Conservation (phyloP, 2,329 filamentous ascomycete genomes). For the Endocalyx cinctus region DNA sequence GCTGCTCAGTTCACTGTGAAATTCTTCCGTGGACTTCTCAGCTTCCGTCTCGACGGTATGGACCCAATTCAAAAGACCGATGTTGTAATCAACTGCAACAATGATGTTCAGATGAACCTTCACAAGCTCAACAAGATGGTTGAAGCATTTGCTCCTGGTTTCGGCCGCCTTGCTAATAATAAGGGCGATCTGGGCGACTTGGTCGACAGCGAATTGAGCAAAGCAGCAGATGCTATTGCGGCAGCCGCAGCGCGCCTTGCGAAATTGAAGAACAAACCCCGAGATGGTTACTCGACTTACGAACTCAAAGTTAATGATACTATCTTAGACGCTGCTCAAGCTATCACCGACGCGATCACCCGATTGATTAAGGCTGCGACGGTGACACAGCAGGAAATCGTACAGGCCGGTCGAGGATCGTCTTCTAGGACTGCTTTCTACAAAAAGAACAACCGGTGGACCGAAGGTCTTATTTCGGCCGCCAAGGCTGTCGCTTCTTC, state of each 20-base stretch:
- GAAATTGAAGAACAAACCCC: slow-evolving; percentile 94
- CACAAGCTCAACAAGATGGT: slow-evolving; percentile 92
- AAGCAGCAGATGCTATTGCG: slow-evolving; percentile 92
- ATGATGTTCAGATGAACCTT: slow-evolving; percentile 90
- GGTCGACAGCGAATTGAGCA: slow-evolving; percentile 85
- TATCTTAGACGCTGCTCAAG: slow-evolving; percentile 87
- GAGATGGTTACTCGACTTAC: slow-evolving; percentile 91
- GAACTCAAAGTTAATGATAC: slow-evolving; percentile 94
- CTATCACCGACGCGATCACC: slow-evolving; percentile 90
- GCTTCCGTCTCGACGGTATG: slow-evolving; percentile 86
- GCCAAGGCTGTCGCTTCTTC: slow-evolving; percentile 92
- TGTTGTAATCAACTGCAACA: slow-evolving; percentile 95
- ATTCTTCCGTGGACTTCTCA: slow-evolving; percentile 92
- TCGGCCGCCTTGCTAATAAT: slow-evolving; percentile 69
- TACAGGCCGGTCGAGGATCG: slow-evolving; percentile 82
- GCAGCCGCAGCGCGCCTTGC: slow-evolving; percentile 84
- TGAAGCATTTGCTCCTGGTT: slow-evolving; percentile 85
- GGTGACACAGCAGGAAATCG: slow-evolving; percentile 90
- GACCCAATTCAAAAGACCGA: slow-evolving; percentile 91
- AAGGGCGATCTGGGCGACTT: slow-evolving; percentile 88
- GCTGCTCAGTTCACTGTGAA: slow-evolving; percentile 84
- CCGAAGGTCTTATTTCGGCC: slow-evolving; percentile 92
- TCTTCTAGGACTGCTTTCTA: slow-evolving; percentile 92
- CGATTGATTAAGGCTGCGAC: slow-evolving; percentile 94
- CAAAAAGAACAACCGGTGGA: slow-evolving; percentile 99